phyloP scores from a whole-genome alignment of 2,329 filamentous ascomycete species.

The Pseudocercospora cruenta region DNA sequence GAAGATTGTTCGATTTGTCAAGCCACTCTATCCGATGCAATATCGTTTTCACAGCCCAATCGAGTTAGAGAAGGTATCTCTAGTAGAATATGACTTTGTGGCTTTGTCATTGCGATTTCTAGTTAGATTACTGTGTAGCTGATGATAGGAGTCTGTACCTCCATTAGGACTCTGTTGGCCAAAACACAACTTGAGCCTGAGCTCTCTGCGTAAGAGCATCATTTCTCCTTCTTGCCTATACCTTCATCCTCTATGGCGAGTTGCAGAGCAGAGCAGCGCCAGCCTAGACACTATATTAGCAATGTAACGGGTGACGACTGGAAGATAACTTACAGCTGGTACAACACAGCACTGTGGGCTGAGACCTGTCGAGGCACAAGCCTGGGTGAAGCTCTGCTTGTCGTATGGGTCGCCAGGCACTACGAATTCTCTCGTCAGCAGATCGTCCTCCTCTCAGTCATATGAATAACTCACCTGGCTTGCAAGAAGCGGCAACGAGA shows the following conservation, averaged over 20 bases:
- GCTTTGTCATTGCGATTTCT: too few relatives aligned
- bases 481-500: conserved; percentile 10
- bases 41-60: too few relatives aligned
- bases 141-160: too few relatives aligned
- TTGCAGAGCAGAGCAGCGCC: conserved; percentile 15
- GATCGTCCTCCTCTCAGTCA: not conserved
- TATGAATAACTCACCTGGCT: conserved; percentile 4
- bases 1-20: too few relatives aligned
- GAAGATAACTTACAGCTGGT: not conserved
- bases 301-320: not conserved
- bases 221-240: too few relatives aligned
- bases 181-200: too few relatives aligned
- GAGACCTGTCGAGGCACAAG: conserved; percentile 3
- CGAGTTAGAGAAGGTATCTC: too few relatives aligned
- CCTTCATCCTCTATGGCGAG: not conserved
- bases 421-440: not conserved
- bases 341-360: conserved; percentile 12
- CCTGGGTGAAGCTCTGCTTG: conserved; percentile 94
- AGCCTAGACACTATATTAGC: conserved; percentile 9
- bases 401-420: conserved; percentile 59
- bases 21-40: too few relatives aligned
- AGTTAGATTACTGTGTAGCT: too few relatives aligned
- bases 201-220: too few relatives aligned
- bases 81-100: too few relatives aligned
- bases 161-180: too few relatives aligned